Evolutionary conservation across 371 early-diverging fungal species (phyloP), one percentile per base, ranked within the genome.

Genomic region (Syncephalastrum sp.): DNA sequence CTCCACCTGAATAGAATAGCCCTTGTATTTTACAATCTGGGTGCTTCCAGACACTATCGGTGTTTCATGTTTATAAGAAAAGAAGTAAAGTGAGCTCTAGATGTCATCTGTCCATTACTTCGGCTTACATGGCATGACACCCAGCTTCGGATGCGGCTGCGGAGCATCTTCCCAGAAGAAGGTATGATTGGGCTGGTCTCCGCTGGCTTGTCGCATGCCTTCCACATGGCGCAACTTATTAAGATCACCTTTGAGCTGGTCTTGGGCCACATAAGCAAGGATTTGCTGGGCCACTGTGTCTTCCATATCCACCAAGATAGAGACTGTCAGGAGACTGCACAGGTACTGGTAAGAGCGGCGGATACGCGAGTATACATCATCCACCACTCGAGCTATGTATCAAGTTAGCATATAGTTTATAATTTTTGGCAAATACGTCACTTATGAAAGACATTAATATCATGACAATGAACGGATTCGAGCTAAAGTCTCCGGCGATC

Each of bases 141-240:
- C 25, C 15, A 51, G 15, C 13, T 51, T 38, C 14, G 51, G 51
- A n/a, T 27, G 51, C 14, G 51, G 51, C 10, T 25, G 51, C 15
- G 38, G 33, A 38, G 12, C 17, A 38, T 38, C 51, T 33, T 33
- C 38, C 38, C 38, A 33, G 38, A 33, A 33, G 8, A 27, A 19
- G 6, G 17, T 29, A 51, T 19, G 25, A 14, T 4, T 27, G 27
- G 38, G 1, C 10, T 25, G 27, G 0, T 38, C 15, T 7, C n/a
- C 17, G 27, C 7, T 21, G 25, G 19, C 51, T 33, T 51, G 25
- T 10, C 33, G 17, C 12, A 51, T 38, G 38, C 51, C 25, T 27
- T 51, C 33, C 14, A 27, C 51, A n/a, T 38, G 51, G 33, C 51
- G 51, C 15, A 51, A n/a, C 38, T 14, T 51, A 5, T 51, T 51